A percentile compares a stretch with the other conserved stretches of the same genome.
Evolutionary conservation across 1,139 yeast species (phyloP).

Genomic region (Hemisphaericaspora xylofermentans): DNA sequence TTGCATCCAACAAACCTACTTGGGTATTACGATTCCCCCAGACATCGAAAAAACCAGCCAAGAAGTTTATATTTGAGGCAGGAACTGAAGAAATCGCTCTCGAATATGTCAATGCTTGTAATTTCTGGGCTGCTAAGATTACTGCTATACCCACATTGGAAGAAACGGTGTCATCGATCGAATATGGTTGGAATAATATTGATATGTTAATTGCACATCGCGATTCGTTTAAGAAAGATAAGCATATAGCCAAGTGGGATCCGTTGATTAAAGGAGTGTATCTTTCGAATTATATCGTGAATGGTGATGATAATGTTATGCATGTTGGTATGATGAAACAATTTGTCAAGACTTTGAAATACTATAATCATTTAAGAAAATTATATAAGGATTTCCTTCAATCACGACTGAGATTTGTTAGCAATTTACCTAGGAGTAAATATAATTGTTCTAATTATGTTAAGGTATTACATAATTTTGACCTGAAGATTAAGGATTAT

Average conservation of each 20-base stretch:
- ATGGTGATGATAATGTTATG: constrained; percentile 23
- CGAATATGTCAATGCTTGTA: constrained; percentile 74
- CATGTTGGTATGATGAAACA: constrained; percentile 50
- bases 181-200: constrained; percentile 75
- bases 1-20: constrained; percentile 20
- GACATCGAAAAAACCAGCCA: constrained; percentile 30
- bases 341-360: constrained; percentile 43
- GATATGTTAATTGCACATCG: constrained; percentile 36
- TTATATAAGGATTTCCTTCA: constrained; percentile 37
- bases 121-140: constrained; percentile 87
- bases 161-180: constrained; percentile 66
- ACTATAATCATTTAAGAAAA: constrained; percentile 42
- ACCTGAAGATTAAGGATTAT: constrained; percentile 41
- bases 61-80: constrained; percentile 51
- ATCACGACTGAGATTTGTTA: constrained; percentile 31
- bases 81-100: constrained; percentile 69
- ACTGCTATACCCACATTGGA: constrained; percentile 73
- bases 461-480: constrained; percentile 38
- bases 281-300: constrained; percentile 35
- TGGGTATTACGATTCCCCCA: constrained; percentile 46
- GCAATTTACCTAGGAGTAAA: constrained; percentile 27
- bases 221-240: constrained; percentile 36
- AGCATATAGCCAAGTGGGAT: constrained; percentile 42
- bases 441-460: constrained; percentile 36
- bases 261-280: constrained; percentile 43